These are phyloP conservation scores for Carex cristatella DNA, from an alignment of 176 grass and related monocot genomes.

Conservation along the genomic window DNA sequence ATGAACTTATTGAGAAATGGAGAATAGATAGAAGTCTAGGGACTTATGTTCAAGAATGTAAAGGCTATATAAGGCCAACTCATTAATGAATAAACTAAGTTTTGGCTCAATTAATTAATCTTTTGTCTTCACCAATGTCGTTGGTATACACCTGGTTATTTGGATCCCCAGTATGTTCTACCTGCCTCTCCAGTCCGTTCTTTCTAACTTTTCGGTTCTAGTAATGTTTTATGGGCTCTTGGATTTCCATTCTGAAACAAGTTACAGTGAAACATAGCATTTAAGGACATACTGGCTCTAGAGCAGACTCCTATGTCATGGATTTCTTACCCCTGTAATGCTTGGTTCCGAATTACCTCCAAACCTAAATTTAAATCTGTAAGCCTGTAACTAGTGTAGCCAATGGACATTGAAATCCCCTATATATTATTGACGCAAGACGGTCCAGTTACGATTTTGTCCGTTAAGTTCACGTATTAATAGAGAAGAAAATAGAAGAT, in stretches of 20 bases:
- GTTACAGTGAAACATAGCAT: too few relatives aligned
- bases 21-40: too few relatives aligned
- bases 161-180: slow-evolving; percentile 44
- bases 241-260: too few relatives aligned
- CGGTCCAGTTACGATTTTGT: too few relatives aligned
- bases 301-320: not conserved
- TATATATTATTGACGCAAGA: not conserved
- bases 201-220: not conserved
- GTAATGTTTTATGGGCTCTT: not conserved
- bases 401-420: not conserved
- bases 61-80: too few relatives aligned
- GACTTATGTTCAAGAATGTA: too few relatives aligned
- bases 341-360: not conserved
- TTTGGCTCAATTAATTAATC: too few relatives aligned
- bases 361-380: not conserved
- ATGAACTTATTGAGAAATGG: too few relatives aligned
- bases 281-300: not conserved
- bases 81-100: too few relatives aligned
- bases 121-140: not conserved
- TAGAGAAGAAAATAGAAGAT: too few relatives aligned
- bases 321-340: not conserved
- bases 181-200: not conserved
- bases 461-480: too few relatives aligned
- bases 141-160: slow-evolving; percentile 35
- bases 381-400: not conserved